Conservation (phyloP, 352 stramenopile species). For the Phytophthora europaea region DNA sequence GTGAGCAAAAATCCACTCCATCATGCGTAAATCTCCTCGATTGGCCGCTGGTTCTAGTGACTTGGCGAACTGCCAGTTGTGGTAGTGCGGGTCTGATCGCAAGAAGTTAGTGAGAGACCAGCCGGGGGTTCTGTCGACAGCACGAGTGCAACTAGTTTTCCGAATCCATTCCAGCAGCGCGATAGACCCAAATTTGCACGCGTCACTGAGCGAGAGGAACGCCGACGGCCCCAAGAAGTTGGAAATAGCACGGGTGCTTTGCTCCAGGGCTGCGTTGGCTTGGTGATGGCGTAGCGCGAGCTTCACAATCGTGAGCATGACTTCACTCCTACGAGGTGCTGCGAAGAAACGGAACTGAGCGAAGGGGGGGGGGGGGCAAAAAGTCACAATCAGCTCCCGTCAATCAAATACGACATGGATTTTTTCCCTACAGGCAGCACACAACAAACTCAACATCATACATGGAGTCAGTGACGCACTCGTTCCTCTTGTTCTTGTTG, state of each 20-base stretch:
- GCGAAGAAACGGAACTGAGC: neutral
- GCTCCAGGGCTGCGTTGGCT: neutral
- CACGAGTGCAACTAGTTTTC: conserved; percentile 9
- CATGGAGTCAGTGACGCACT: conserved; percentile 11
- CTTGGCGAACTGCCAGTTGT: conserved; percentile 10
- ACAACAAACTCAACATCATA: neutral
- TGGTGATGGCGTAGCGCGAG: conserved; percentile 7
- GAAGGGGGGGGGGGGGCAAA: neutral
- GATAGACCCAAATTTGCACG: conserved; percentile 4
- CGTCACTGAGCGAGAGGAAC: conserved; percentile 4
- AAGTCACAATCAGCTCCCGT: neutral
- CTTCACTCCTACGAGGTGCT: neutral
- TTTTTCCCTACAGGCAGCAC: too few relatives aligned
- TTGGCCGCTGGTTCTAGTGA: conserved; percentile 1
- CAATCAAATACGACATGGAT: neutral
- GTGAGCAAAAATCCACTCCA: conserved; percentile 18
- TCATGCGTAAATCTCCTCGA: neutral
- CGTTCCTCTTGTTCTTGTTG: conserved; percentile 14
- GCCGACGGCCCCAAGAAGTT: conserved; percentile 4
- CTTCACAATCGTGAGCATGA: neutral
- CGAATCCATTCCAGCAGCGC: conserved; percentile 14
- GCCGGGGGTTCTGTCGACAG: neutral
- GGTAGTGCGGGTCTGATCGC: conserved; percentile 14
- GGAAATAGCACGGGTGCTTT: conserved; percentile 3
- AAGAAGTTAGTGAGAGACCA: conserved; percentile 23